Evolutionary conservation across 345 rosid genomes (phyloP), one percentile per base, ranked within the genome.

Genomic region (Salix suchowensis): DNA sequence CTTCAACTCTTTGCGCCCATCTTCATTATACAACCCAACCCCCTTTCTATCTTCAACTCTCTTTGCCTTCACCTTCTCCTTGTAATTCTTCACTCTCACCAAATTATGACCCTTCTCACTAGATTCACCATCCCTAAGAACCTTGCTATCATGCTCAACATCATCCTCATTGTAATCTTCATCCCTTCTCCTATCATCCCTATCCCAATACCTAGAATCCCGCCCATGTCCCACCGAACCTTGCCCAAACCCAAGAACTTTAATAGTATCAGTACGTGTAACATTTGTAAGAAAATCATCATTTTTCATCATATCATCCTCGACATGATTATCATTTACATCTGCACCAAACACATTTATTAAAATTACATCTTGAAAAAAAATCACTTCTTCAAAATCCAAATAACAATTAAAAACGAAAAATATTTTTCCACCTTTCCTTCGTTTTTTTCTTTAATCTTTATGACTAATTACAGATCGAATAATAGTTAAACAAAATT

Each of bases 131-230:
- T 73, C 77, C 72, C 36, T 34, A 68, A 60, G 28, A 74, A 69
- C 77, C 68, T 23, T 58, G 15, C 80, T 73, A 15, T 77, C 77
- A 72, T 80, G 85, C 39, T 88, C 86, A 34, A 85, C 86, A 24
- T 42, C 88, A 72, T 89, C 96, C 85, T 89, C 96, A 69, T 84
- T 80, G 61, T 93, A 96, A 79, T 96, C 99, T 74, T 75, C 87
- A 84, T 95, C 98, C 75, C 98, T 84, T 82, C 98, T 91, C 85
- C 98, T 88, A 79, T 93, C 98, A 82, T 95, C 98, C 85, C 77
- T 88, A 81, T 95, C 98, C 98, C 98, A 93, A 81, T 87, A 87
- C 79, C 97, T 87, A 4, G 98, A 95, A 85, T 95, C 98, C 28
- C 94, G 83, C 54, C 94, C 98, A 72, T 89, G 93, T 34, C 81